Conservation (phyloP, 108 stramenopile species). For the Seminavis robusta region DNA sequence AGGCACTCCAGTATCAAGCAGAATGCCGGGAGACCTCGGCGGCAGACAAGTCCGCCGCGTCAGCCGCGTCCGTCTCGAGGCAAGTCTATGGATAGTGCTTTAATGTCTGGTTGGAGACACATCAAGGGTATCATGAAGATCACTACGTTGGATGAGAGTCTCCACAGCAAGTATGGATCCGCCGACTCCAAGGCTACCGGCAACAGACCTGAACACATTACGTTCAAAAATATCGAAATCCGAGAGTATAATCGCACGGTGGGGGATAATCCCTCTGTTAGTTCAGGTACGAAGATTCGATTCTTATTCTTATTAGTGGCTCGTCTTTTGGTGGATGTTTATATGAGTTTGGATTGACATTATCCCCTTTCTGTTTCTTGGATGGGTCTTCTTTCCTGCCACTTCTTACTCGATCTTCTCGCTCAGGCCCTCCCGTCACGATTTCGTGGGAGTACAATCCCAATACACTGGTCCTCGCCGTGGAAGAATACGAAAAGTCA, state of each 20-base stretch:
- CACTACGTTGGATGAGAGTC: slow-evolving; percentile 43
- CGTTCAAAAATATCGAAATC: slow-evolving; percentile 37
- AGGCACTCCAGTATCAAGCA: too few species aligned
- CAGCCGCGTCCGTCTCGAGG: too few species aligned
- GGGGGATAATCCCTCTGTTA: slow-evolving; percentile 53
- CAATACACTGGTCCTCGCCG: neutral
- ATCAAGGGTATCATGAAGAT: slow-evolving; percentile 36
- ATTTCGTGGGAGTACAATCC: slow-evolving; percentile 50
- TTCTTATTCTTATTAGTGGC: too few species aligned
- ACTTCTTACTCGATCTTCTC: neutral
- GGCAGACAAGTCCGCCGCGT: too few species aligned
- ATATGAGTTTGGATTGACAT: neutral
- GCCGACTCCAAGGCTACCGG: neutral
- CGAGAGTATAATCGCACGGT: slow-evolving; percentile 52
- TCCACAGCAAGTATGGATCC: slow-evolving; percentile 32
- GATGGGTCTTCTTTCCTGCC: neutral
- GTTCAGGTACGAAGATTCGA: neutral
- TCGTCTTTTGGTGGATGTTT: slow-evolving; percentile 35
- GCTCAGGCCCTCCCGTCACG: slow-evolving; percentile 14
- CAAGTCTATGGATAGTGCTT: too few species aligned
- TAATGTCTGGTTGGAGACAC: neutral
- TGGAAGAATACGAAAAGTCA: slow-evolving; percentile 39
- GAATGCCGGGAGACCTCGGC: too few species aligned
- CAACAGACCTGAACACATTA: neutral
- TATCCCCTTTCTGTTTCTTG: neutral